Conservation (phyloP, 257 asterid genomes). For the Anisodus tanguticus region DNA sequence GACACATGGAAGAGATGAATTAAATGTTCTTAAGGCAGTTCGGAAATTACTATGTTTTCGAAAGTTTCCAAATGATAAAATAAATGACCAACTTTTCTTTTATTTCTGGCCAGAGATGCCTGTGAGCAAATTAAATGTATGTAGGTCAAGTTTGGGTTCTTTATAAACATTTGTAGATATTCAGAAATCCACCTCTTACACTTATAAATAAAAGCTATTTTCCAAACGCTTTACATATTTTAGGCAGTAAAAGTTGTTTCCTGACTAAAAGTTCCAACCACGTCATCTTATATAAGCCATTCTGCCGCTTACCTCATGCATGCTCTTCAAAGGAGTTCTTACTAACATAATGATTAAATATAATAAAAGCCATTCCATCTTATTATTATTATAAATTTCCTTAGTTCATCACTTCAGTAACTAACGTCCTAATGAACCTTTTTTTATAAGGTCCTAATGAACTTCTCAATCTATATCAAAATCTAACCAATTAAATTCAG, state of each 20-base stretch:
- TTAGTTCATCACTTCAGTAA: constrained; percentile 1
- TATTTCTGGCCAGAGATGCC: neutral
- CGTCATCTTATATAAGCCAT: neutral
- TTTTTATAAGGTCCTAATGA: neutral
- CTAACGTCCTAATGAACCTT: neutral
- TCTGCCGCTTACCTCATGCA: neutral
- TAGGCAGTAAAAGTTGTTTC: neutral
- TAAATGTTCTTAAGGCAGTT: neutral
- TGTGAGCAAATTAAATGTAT: neutral
- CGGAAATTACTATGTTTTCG: neutral
- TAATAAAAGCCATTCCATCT: neutral
- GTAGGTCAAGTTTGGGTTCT: constrained; percentile 12
- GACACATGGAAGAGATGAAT: neutral
- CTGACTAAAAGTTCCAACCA: constrained; percentile 20
- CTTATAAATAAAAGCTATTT: neutral
- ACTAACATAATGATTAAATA: neutral
- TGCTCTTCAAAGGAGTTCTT: constrained; percentile 22
- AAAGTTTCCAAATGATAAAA: neutral
- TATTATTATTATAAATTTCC: neutral
- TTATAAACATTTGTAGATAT: neutral
- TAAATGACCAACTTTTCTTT: neutral
- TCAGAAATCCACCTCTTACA: neutral
- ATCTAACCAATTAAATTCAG: neutral
- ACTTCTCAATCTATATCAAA: constrained; percentile 15
- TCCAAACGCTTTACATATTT: neutral